A percentile compares a stretch with the other conserved stretches of the same genome.
These are phyloP conservation scores for Xylariales sp. DNA, from an alignment of 2,329 filamentous ascomycete species.

Conservation along the genomic window DNA sequence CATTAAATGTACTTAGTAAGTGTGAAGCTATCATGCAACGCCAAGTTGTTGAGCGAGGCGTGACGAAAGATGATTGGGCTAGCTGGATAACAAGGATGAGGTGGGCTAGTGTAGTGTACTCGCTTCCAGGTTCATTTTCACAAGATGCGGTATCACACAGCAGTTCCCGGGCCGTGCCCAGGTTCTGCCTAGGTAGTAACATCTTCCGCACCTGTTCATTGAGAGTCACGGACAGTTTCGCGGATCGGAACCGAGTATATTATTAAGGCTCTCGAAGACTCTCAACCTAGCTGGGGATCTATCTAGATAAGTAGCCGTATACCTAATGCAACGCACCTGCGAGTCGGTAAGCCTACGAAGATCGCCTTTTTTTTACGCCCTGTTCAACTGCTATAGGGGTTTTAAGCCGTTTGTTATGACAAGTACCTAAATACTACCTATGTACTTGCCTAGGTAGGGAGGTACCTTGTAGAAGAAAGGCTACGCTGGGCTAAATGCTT, in stretches of 20 bases:
- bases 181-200: background rate
- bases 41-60: slow-evolving; percentile 68
- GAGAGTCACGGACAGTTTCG: background rate
- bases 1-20: slow-evolving; percentile 58
- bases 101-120: background rate
- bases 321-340: too few species aligned
- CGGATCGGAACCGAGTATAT: background rate
- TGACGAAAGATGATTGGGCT: slow-evolving; percentile 64
- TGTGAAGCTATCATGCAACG: slow-evolving; percentile 67
- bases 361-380: background rate
- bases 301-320: too few species aligned
- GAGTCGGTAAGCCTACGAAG: too few species aligned
- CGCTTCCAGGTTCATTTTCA: too few species aligned
- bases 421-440: too few species aligned
- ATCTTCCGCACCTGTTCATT: background rate
- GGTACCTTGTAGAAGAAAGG: too few species aligned
- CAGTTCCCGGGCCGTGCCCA: background rate
- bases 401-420: background rate
- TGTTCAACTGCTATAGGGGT: background rate
- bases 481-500: slow-evolving; percentile 7
- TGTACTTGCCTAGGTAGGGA: too few species aligned
- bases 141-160: slow-evolving; percentile 1
- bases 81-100: background rate
- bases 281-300: too few species aligned
- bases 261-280: background rate